These are phyloP conservation scores for Fusarium miscanthi DNA, from an alignment of 2,329 filamentous ascomycete genomes.

Conservation along the genomic window DNA sequence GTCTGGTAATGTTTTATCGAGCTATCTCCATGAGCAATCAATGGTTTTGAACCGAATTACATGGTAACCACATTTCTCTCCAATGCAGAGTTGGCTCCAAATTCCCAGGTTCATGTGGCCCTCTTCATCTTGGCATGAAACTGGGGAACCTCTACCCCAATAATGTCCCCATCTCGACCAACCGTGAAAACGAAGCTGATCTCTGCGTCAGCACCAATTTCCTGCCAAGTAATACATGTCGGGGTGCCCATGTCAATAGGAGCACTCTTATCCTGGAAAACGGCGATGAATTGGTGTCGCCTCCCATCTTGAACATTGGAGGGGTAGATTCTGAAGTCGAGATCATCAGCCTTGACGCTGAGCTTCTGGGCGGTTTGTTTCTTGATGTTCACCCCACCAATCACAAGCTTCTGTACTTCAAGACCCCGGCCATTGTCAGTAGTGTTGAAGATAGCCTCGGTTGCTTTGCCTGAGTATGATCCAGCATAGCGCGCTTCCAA, in stretches of 20 bases:
- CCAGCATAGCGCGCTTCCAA: constrained; percentile 19
- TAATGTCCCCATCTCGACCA: neutral
- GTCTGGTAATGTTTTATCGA: neutral
- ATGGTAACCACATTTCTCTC: neutral
- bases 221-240: constrained; percentile 50
- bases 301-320: constrained; percentile 40
- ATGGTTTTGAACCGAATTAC: neutral
- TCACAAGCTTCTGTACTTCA: constrained; percentile 33
- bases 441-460: constrained; percentile 14
- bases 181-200: constrained; percentile 12
- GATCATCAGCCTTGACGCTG: constrained; percentile 27
- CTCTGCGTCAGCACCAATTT: constrained; percentile 27
- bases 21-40: neutral
- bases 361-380: constrained; percentile 28
- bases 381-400: constrained; percentile 32
- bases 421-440: constrained; percentile 43
- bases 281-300: constrained; percentile 45
- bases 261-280: constrained; percentile 48
- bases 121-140: neutral
- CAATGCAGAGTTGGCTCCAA: accelerated
- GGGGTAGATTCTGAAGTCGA: constrained; percentile 49
- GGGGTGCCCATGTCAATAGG: constrained; percentile 48
- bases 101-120: neutral
- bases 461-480: neutral
- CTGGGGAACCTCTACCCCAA: constrained; percentile 21